Conservation (phyloP, 352 stramenopile species). For the Elongisporangium anandrum region DNA sequence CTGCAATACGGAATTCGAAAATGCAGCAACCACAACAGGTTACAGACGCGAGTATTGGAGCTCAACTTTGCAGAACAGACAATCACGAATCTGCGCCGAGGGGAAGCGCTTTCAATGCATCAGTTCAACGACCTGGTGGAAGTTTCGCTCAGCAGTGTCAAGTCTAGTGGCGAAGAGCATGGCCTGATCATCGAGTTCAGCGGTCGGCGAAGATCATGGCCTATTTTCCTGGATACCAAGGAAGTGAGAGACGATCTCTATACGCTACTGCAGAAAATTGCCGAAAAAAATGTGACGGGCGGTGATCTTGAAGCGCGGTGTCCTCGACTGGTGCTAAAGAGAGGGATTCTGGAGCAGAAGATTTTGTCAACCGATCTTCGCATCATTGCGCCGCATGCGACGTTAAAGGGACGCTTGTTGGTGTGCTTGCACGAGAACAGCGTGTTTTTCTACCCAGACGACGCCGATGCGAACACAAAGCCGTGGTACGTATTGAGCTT, state of each 20-base stretch:
- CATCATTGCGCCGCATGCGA: conserved; percentile 58
- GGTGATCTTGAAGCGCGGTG: conserved; percentile 67
- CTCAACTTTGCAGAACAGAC: conserved; percentile 86
- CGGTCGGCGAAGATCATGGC: conserved; percentile 62
- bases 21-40: conserved; percentile 65
- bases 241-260: conserved; percentile 72
- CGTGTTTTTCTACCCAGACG: conserved; percentile 65
- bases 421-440: conserved; percentile 78
- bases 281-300: conserved; percentile 53
- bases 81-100: conserved; percentile 71
- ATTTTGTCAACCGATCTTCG: conserved; percentile 28
- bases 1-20: conserved; percentile 83
- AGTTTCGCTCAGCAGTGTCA: conserved; percentile 35
- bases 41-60: conserved; percentile 82
- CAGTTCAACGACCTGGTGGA: conserved; percentile 65
- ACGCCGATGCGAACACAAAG: conserved; percentile 12
- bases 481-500: conserved; percentile 81
- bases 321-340: conserved; percentile 72
- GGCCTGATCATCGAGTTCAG: conserved; percentile 69
- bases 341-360: conserved; percentile 58
- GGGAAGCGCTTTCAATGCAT: conserved; percentile 72
- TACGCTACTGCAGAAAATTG: conserved; percentile 66
- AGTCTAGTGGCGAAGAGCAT: conserved; percentile 48
- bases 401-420: conserved; percentile 67
- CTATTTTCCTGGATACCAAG: conserved; percentile 71